Evolutionary conservation across 2,329 filamentous ascomycete genomes (phyloP), one percentile per base, ranked within the genome.

Genomic region (Aspergillus tanneri): DNA sequence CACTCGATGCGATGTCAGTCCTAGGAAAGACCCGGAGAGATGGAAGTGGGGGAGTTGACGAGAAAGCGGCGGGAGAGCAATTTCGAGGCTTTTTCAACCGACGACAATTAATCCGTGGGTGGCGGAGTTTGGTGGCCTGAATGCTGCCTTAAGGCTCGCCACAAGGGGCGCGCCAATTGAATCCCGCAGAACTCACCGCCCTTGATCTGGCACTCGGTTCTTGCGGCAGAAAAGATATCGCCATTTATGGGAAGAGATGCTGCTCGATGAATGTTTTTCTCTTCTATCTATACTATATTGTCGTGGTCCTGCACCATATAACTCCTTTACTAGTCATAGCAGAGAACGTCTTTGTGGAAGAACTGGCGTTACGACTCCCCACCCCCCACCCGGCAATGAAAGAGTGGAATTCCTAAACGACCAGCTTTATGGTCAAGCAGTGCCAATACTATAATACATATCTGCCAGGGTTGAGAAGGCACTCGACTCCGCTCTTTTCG

Each of bases 141-240:
- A 36, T 34, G n/a, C n/a, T 58, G 61, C 61, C 61, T n/a, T 64
- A 36, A 62, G 58, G 56, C 60, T 56, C 39, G 54, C 46, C 46
- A 54, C 54, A 30, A 44, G 35, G 19, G 12, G 40, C 10, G 6
- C 4, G 23, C 51, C 55, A 58, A 56, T 59, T 35, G 46, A 3
- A 18, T 2, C 2, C 3, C 6, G 12, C 3, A 3, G 4, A 1
- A 11, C 16, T 45, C 49, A 58, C 59, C 58, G 58, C 56, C 48
- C 39, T 19, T 12, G 23, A 8, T 36, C n/a, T n/a, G 16, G 7
- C 24, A 3, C 8, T 9, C 25, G 16, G 25, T 27, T 35, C 40
- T 50, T 46, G 41, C 30, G 47, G 47, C 44, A 46, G 47, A 52
- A 54, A 45, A 40, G n/a, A n/a, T n/a, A n/a, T n/a, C n/a, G n/a